Evolutionary conservation across 441 rosid genomes (phyloP), one percentile per base, ranked within the genome.

Genomic region (Kokia cookei): DNA sequence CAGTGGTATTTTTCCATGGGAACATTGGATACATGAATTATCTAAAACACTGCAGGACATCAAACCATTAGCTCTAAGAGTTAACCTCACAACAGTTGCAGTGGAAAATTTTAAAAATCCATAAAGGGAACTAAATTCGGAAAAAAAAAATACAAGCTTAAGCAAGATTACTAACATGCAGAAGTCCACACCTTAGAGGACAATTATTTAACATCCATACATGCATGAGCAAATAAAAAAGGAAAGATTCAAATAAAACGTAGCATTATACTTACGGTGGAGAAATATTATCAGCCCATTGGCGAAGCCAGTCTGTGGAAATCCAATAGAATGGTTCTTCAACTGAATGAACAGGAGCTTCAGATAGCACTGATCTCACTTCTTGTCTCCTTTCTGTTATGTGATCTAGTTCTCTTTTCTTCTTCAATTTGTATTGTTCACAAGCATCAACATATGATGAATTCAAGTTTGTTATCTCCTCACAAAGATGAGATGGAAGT

Each of bases 231-330:
- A 13, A 51, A 51, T 11, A 42, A 45, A 60, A 42, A 60, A 63
- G 63, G 48, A 55, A 77, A 54, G 69, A 37, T 68, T 75, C 51
- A 60, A 24, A 67, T 54, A 11, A 78, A 42, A 55, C 57, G 69
- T 47, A 51, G 61, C 66, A 70, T 59, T 13, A 40, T 72, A 85
- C 98, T 81, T 90, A 96, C 99, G 84, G 86, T 51, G 97, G 87
- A 45, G 75, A 76, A 74, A 88, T 72, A 74, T 79, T 83, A 78
- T 96, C 98, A 69, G 97, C 94, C 98, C 99, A 96, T 68, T 84
- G 88, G 78, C 96, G 96, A 81, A 96, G 93, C 99, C 99, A 96
- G 72, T 91, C 97, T 19, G 85, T 78, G 75, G 92, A 87, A 79
- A 91, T 81, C 99, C 99, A 93, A 80, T 69, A 91, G 65, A 80